Evolutionary conservation across 495 filamentous ascomycete genomes (phyloP).

Genomic region (Annulohypoxylon nitens): DNA sequence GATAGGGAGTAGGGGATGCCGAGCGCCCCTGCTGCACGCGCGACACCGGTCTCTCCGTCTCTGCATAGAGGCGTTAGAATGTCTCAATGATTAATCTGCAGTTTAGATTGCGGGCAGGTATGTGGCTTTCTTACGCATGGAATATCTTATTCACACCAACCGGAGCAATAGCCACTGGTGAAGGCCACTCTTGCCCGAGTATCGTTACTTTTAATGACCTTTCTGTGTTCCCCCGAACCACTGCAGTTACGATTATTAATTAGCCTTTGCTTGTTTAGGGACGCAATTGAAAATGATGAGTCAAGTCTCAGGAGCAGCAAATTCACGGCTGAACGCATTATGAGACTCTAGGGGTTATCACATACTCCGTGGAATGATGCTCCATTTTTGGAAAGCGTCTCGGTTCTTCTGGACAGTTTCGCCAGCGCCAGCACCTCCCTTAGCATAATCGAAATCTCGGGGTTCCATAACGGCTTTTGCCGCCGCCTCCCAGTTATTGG

Average conservation of each 20-base stretch:
- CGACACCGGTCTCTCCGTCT: not conserved
- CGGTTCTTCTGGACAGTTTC: not conserved
- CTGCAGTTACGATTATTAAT: not conserved
- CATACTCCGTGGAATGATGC: not conserved
- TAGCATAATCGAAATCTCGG: not conserved
- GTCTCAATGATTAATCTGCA: not conserved
- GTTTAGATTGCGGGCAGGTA: not conserved
- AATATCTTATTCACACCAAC: not conserved
- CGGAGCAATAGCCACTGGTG: not conserved
- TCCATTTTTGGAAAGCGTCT: not conserved
- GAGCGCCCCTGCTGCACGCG: not conserved
- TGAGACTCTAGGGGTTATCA: not conserved
- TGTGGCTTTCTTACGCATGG: not conserved
- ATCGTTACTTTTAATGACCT: not conserved
- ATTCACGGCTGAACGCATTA: too few relatives aligned
- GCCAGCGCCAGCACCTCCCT: not conserved
- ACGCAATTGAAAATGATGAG: not conserved
- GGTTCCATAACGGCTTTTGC: not conserved
- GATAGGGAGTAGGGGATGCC: not conserved
- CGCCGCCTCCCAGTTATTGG: not conserved
- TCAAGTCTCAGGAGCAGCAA: too few relatives aligned
- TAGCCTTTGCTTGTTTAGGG: not conserved
- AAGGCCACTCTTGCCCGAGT: not conserved
- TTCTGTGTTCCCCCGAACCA: not conserved
- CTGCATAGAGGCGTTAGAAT: not conserved